These are phyloP conservation scores for Ciborinia camelliae DNA, from an alignment of 2,329 filamentous ascomycete genomes.

Conservation along the genomic window DNA sequence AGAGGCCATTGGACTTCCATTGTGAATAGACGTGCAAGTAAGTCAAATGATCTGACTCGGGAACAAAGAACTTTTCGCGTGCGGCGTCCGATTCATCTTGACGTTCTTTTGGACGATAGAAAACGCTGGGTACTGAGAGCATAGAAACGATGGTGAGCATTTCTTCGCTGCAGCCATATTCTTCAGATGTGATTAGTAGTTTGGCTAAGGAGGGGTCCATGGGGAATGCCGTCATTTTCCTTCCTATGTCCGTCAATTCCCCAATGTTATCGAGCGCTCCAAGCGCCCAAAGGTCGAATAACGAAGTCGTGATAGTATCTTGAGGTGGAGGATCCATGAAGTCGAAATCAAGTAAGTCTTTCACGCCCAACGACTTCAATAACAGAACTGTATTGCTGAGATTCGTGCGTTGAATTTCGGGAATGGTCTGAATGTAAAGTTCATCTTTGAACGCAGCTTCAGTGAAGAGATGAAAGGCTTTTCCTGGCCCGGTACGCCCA, in stretches of 20 bases:
- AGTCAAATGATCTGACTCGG: conserved; percentile 94
- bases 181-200: conserved; percentile 83
- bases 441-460: conserved; percentile 95
- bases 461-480: conserved; percentile 90
- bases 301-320: conserved; percentile 93
- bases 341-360: conserved; percentile 91
- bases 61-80: conserved; percentile 96
- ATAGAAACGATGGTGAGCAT: conserved; percentile 98
- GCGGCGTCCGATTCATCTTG: conserved; percentile 95
- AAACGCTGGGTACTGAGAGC: conserved; percentile 94
- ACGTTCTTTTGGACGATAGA: conserved; percentile 94
- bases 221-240: conserved; percentile 93
- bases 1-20: conserved; percentile 87
- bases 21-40: conserved; percentile 94
- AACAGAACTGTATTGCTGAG: conserved; percentile 91
- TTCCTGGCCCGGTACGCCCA: conserved; percentile 90
- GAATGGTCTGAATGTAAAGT: conserved; percentile 93
- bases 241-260: conserved; percentile 80
- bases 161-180: conserved; percentile 92
- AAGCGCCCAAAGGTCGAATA: conserved; percentile 96
- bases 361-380: conserved; percentile 90
- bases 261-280: conserved; percentile 92
- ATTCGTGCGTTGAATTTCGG: conserved; percentile 95
- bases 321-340: conserved; percentile 99
- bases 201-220: conserved; percentile 98